These are phyloP conservation scores for Acer negundo DNA, from an alignment of 345 rosid genomes.

Conservation along the genomic window DNA sequence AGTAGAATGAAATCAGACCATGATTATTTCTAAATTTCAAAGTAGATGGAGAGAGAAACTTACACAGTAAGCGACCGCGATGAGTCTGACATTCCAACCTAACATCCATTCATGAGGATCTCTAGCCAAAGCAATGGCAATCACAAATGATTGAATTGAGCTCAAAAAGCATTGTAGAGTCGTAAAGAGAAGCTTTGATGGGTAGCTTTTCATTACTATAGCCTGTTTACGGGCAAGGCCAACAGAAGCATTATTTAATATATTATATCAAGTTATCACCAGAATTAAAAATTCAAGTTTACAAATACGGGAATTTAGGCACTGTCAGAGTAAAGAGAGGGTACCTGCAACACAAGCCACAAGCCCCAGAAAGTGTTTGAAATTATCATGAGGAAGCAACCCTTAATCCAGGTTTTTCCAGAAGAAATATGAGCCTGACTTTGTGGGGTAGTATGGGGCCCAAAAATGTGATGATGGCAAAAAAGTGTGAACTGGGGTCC, in stretches of 20 bases:
- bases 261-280: no score
- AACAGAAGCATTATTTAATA: no score
- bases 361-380: conserved; percentile 72
- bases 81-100: conserved; percentile 78
- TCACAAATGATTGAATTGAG: conserved; percentile 65
- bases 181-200: conserved; percentile 84
- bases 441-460: conserved; percentile 25
- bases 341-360: conserved; percentile 92
- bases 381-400: conserved; percentile 76
- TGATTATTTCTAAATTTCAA: no score
- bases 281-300: no score
- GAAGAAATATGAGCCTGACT: conserved; percentile 37
- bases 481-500: conserved; percentile 62
- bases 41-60: background rate
- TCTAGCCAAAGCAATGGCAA: conserved; percentile 82
- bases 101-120: conserved; percentile 72
- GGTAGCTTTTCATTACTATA: conserved; percentile 57
- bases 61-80: conserved; percentile 86
- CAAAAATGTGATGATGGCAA: conserved; percentile 40
- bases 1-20: no score
- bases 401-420: conserved; percentile 70
- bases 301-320: no score
- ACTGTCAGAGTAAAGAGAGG: background rate
- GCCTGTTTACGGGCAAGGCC: conserved; percentile 39
- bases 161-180: conserved; percentile 76